Percentiles rank a stretch among this genome's conserved stretches.
Conservation (phyloP, 257 asterid species). For the Salvia miltiorrhiza region DNA sequence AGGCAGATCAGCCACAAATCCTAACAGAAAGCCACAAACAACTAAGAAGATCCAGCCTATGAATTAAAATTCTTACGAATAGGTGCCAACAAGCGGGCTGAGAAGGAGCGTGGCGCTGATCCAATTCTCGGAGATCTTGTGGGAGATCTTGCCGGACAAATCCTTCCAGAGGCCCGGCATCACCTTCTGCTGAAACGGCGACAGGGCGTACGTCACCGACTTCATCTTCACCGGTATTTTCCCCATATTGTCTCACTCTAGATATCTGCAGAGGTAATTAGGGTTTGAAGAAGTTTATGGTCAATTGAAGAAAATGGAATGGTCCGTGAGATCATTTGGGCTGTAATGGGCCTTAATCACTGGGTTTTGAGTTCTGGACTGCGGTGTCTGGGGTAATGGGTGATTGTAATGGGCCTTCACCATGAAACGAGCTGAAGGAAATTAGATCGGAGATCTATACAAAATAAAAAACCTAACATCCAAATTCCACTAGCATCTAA, state of each 20-base stretch:
- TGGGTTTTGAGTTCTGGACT: too few relatives aligned
- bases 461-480: conserved; percentile 14
- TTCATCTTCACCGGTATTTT: conserved; percentile 84
- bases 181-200: conserved; percentile 88
- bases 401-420: too few relatives aligned
- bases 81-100: conserved; percentile 69
- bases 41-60: not conserved
- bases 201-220: conserved; percentile 80
- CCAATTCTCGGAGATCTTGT: conserved; percentile 82
- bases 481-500: conserved; percentile 12
- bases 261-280: conserved; percentile 10
- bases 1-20: not conserved
- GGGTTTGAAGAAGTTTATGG: not conserved
- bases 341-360: too few relatives aligned
- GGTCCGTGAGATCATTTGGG: too few relatives aligned
- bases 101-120: conserved; percentile 68
- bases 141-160: conserved; percentile 67
- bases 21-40: not conserved
- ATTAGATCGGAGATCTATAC: conserved; percentile 29
- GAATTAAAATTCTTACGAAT: conserved; percentile 41
- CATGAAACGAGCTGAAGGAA: conserved; percentile 11
- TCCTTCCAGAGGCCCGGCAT: conserved; percentile 95
- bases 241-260: conserved; percentile 55
- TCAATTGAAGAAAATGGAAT: too few relatives aligned
- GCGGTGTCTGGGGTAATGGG: too few relatives aligned